Evolutionary conservation across 73 alveolate species (phyloP).

Genomic region (Tetrahymena borealis): DNA sequence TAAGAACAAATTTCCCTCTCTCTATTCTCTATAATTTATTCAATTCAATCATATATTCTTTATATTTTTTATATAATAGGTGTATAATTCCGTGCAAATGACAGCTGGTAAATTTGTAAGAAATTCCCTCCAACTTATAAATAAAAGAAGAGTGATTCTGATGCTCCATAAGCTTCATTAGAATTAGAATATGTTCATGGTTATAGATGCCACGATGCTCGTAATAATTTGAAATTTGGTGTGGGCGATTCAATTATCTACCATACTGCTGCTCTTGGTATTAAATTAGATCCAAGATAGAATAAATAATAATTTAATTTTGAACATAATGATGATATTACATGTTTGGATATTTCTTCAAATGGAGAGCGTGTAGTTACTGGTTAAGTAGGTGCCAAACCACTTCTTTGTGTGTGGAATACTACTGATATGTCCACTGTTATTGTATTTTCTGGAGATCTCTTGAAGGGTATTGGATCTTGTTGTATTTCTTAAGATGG

Average conservation of each 20-base stretch:
- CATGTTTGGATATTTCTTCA: constrained; percentile 85
- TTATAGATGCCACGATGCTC: constrained; percentile 97
- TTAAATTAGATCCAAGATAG: constrained; percentile 62
- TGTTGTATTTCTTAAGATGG: constrained; percentile 92
- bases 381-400: constrained; percentile 96
- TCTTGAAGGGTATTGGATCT: constrained; percentile 84
- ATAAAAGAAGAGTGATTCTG: constrained; percentile 79
- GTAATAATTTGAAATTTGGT: constrained; percentile 91
- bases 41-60: too few species aligned
- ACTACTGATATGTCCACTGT: constrained; percentile 78
- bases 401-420: constrained; percentile 90
- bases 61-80: neutral
- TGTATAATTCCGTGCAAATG: neutral
- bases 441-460: constrained; percentile 70
- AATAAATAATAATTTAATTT: constrained; percentile 71
- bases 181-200: constrained; percentile 95
- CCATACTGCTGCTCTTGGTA: constrained; percentile 97
- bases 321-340: constrained; percentile 93
- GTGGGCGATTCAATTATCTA: constrained; percentile 71
- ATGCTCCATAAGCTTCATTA: constrained; percentile 90
- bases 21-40: too few species aligned
- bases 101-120: neutral
- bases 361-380: constrained; percentile 81
- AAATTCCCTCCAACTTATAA: constrained; percentile 68
- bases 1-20: too few species aligned